Evolutionary conservation across 1,284 basidiomycete genomes (phyloP).

Genomic region (Tylopilus orsonianus): DNA sequence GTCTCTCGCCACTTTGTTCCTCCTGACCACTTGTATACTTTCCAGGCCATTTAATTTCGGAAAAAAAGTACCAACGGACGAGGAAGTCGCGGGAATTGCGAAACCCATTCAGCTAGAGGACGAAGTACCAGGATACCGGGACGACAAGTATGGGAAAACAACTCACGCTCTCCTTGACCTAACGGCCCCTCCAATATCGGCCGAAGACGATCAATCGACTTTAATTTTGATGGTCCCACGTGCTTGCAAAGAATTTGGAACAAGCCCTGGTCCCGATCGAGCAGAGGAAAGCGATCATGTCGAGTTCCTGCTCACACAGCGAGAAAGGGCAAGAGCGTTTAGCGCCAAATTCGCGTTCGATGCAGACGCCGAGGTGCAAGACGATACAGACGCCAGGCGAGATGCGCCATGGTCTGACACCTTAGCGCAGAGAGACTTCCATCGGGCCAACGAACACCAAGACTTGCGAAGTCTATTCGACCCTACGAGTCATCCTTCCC

Average conservation of each 20-base stretch:
- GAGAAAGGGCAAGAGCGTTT: constrained; percentile 22
- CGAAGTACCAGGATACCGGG: constrained; percentile 17
- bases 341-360: background rate
- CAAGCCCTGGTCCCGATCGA: constrained; percentile 23
- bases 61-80: constrained; percentile 45
- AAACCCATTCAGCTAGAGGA: constrained; percentile 31
- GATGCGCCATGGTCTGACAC: background rate
- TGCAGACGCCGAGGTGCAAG: constrained; percentile 1
- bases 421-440: background rate
- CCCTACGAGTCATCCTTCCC: background rate
- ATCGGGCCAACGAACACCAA: background rate
- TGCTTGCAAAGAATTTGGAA: constrained; percentile 25
- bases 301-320: constrained; percentile 27
- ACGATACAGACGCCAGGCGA: background rate
- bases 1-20: background rate
- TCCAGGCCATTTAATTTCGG: constrained; percentile 46
- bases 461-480: background rate
- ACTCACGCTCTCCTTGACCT: constrained; percentile 15
- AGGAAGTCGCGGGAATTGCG: constrained; percentile 41
- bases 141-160: constrained; percentile 14
- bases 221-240: constrained; percentile 12
- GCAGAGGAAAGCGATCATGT: constrained; percentile 8
- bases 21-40: constrained; percentile 6
- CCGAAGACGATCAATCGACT: constrained; percentile 7
- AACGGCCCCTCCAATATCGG: constrained; percentile 1